A percentile compares a stretch with the other conserved stretches of the same genome.
Evolutionary conservation across 2,329 filamentous ascomycete species (phyloP).

Genomic region (Zalaria sp.): DNA sequence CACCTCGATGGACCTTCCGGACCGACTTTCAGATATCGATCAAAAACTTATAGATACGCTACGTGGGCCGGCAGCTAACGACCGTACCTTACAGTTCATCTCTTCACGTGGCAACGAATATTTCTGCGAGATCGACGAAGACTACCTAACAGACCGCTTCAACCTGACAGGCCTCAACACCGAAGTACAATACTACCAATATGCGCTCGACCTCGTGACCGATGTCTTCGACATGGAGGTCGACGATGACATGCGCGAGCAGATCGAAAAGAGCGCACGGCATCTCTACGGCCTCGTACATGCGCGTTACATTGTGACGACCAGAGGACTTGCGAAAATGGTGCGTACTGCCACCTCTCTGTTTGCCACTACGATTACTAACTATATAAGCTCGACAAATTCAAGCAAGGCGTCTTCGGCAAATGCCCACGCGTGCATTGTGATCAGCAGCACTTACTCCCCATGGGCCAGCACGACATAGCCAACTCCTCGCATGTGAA

Average conservation of each 20-base stretch:
- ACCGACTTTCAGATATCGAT: no score
- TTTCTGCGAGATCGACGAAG: conserved; percentile 98
- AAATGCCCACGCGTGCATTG: conserved; percentile 97
- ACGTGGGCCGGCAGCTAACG: neutral
- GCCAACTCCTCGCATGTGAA: conserved; percentile 83
- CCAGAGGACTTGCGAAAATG: conserved; percentile 89
- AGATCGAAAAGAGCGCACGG: conserved; percentile 91
- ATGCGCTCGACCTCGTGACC: conserved; percentile 91
- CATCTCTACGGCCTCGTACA: conserved; percentile 95
- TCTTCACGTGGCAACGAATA: conserved; percentile 97
- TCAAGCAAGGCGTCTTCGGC: conserved; percentile 95
- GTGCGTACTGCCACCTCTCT: conserved; percentile 37
- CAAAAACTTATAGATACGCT: no score
- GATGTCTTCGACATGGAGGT: conserved; percentile 98
- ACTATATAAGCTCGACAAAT: conserved; percentile 72
- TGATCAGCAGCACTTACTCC: conserved; percentile 80
- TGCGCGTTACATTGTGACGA: conserved; percentile 92
- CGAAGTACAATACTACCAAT: conserved; percentile 97
- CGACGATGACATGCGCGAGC: conserved; percentile 95
- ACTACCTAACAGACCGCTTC: conserved; percentile 95
- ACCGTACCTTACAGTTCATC: conserved; percentile 61
- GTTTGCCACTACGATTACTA: no score
- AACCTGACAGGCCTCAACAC: conserved; percentile 95
- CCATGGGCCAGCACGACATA: conserved; percentile 85
- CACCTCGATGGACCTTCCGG: no score